These are phyloP conservation scores for Lentinula boryana DNA, from an alignment of 768 basidiomycete species.

Conservation along the genomic window DNA sequence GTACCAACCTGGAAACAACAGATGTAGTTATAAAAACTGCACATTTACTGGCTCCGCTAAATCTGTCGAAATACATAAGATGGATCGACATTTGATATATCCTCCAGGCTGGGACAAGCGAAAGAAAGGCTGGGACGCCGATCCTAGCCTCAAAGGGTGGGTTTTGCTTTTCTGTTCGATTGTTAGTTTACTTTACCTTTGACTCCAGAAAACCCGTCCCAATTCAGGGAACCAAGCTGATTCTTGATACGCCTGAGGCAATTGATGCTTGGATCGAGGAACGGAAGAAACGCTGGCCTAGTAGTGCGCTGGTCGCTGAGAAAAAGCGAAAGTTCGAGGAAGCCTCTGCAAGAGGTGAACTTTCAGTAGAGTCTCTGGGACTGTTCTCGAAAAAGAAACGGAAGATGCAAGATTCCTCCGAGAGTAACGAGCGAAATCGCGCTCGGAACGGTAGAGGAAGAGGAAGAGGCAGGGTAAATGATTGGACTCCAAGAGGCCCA, in stretches of 20 bases:
- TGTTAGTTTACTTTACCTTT: background rate
- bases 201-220: constrained; percentile 55
- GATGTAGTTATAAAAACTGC: constrained; percentile 63
- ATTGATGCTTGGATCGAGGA: constrained; percentile 85
- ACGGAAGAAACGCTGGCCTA: constrained; percentile 84
- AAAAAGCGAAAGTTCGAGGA: constrained; percentile 78
- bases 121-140: constrained; percentile 73
- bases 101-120: constrained; percentile 65
- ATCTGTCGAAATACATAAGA: constrained; percentile 73
- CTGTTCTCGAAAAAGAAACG: constrained; percentile 37
- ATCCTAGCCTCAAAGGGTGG: constrained; percentile 76
- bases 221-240: constrained; percentile 74
- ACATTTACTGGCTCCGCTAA: constrained; percentile 64
- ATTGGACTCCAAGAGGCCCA: constrained; percentile 23
- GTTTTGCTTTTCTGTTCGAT: constrained; percentile 10
- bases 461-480: constrained; percentile 24
- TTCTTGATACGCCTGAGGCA: constrained; percentile 76
- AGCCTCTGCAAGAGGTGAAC: constrained; percentile 75
- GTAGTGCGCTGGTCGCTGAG: constrained; percentile 58
- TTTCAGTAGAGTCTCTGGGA: constrained; percentile 41
- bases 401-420: constrained; percentile 16
- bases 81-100: constrained; percentile 85
- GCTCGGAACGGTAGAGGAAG: constrained; percentile 13
- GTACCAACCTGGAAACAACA: constrained; percentile 57
- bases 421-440: constrained; percentile 10